Evolutionary conservation across 176 grass and related monocot genomes (phyloP), one percentile per base, ranked within the genome.

Genomic region (Coix lacrymajobi): DNA sequence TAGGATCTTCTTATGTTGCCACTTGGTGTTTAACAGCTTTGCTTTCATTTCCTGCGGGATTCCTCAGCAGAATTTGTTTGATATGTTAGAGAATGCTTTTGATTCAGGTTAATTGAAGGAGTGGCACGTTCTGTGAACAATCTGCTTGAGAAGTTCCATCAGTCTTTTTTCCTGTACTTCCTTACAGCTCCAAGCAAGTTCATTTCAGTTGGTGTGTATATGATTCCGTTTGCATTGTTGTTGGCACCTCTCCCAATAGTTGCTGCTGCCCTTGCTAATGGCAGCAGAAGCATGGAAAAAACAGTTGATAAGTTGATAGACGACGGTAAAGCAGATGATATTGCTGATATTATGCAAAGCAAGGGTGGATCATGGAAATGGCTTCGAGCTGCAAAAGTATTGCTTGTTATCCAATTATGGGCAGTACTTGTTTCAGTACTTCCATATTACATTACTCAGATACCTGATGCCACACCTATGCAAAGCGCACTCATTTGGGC

Each of bases 81-180:
- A 83, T 25, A n/a, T 83, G 22, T 37, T 29, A 36, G 30, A 66
- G 41, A 76, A 76, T 88, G 26, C 49, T 71, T 83, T 66, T 88
- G 29, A 65, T 97, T 83, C 90, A 97, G 95, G 84, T 89, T 98
- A 80, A 86, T 95, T 48, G 96, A 98, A 98, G 96, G 92, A 49
- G 91, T 92, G 12, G 80, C 93, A 36, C 92, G 82, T 12, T 98
- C 96, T 60, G 90, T 95, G 64, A 98, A 98, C 61, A 98, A 98
- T 70, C 88, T 98, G 40, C 88, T 98, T 3, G 96, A 98, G 77
- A 98, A 98, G 83, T 98, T 98, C 81, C 96, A 98, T 83, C 96
- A 98, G 73, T 98, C 96, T 0, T 95, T 98, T 92, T 98, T 98
- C 87, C 87, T 98, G 20, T 98, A 98, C 87, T 91, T 98, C 72